These are phyloP conservation scores for Ormosia semicastrata DNA, from an alignment of 306 rosid genomes.

Conservation along the genomic window DNA sequence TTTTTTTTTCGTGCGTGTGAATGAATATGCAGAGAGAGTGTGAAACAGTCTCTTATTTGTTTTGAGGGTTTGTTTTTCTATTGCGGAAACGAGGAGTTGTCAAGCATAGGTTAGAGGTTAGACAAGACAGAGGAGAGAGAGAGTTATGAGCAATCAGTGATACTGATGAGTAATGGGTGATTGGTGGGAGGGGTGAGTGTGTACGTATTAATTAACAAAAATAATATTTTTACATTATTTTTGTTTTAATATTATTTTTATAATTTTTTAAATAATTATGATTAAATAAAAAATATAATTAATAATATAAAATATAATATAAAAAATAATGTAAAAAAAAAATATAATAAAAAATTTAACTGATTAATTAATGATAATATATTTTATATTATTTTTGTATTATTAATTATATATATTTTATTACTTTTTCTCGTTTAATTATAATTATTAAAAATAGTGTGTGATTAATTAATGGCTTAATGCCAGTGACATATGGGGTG, in stretches of 20 bases:
- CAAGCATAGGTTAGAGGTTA: neutral
- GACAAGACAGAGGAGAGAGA: slow-evolving; percentile 1
- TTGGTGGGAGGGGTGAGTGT: neutral
- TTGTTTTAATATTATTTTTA: no score
- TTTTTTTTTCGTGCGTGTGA: neutral
- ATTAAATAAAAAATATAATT: no score
- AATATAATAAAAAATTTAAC: no score
- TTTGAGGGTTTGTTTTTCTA: neutral
- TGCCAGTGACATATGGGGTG: slow-evolving; percentile 7
- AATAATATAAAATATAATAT: no score
- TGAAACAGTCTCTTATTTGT: neutral
- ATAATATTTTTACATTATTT: no score
- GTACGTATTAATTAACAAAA: neutral
- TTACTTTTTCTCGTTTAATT: no score
- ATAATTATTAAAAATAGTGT: no score
- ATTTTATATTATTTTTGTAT: no score
- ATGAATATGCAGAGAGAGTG: slow-evolving; percentile 13
- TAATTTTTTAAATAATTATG: no score
- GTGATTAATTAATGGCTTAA: neutral
- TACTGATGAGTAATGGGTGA: neutral
- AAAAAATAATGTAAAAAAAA: no score
- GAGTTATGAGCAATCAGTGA: neutral
- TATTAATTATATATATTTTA: no score
- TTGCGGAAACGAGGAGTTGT: slow-evolving; percentile 25
- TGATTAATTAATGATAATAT: no score